These are phyloP conservation scores for Malania oleifera DNA, from an alignment of 164 flowering plant species.

Conservation along the genomic window DNA sequence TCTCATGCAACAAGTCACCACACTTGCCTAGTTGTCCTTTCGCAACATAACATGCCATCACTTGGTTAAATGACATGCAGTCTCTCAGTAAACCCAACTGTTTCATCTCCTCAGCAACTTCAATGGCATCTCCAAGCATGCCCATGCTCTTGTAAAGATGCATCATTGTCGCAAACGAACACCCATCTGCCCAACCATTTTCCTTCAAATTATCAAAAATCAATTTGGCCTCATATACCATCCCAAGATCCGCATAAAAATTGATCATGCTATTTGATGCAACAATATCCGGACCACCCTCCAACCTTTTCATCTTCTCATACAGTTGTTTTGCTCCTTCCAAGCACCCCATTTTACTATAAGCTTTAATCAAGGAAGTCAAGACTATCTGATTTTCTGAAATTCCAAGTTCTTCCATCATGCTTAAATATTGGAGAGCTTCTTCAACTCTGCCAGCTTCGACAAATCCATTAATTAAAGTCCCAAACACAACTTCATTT, in stretches of 20 bases:
- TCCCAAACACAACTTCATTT: conserved; percentile 82
- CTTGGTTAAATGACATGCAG: conserved; percentile 52
- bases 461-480: conserved; percentile 79
- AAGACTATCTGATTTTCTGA: conserved; percentile 59
- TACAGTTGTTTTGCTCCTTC: conserved; percentile 62
- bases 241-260: conserved; percentile 74
- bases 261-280: conserved; percentile 81
- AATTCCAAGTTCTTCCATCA: conserved; percentile 63
- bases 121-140: conserved; percentile 72
- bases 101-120: conserved; percentile 78
- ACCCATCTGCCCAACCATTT: conserved; percentile 58
- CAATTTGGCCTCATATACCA: conserved; percentile 64
- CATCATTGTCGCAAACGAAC: conserved; percentile 80
- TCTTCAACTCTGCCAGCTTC: conserved; percentile 67
- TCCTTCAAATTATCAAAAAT: conserved; percentile 49
- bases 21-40: conserved; percentile 65
- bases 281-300: conserved; percentile 66
- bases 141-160: conserved; percentile 72
- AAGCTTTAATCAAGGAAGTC: conserved; percentile 83
- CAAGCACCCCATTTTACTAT: conserved; percentile 56
- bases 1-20: conserved; percentile 69
- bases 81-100: conserved; percentile 58
- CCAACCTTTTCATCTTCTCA: conserved; percentile 45
- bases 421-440: conserved; percentile 55
- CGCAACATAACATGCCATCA: conserved; percentile 65